Conservation (phyloP, 2,329 filamentous ascomycete genomes). For the Alternaria dauci region DNA sequence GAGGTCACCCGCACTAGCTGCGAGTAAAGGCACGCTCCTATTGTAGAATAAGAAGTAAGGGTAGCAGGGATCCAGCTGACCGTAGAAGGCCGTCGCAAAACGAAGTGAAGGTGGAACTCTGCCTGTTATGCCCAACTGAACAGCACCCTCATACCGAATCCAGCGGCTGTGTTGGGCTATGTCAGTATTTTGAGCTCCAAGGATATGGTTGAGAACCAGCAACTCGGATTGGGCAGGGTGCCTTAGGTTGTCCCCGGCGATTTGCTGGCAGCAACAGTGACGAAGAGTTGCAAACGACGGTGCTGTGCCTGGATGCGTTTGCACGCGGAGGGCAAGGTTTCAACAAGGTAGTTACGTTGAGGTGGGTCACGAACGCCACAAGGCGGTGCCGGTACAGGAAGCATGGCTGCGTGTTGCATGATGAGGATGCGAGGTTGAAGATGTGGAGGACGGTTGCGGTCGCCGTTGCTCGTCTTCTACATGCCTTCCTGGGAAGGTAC, state of each 20-base stretch:
- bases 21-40: conserved; percentile 5
- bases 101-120: conserved; percentile 10
- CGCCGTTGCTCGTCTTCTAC: conserved; percentile 2
- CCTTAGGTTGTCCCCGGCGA: not conserved
- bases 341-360: not conserved
- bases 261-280: not conserved
- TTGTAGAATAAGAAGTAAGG: conserved; percentile 12
- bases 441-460: not conserved
- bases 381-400: not conserved
- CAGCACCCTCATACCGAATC: not conserved
- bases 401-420: not conserved
- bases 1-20: not conserved
- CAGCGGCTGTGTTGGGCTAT: not conserved
- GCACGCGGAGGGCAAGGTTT: not conserved
- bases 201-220: not conserved
- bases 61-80: not conserved
- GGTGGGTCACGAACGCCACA: not conserved
- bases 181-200: not conserved
- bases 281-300: conserved; percentile 10
- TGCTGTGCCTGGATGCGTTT: conserved; percentile 1
- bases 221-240: not conserved
- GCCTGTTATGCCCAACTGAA: not conserved
- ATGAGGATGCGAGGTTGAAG: not conserved
- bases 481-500: conserved; percentile 6
- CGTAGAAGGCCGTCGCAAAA: not conserved